Conservation (phyloP, 1,284 basidiomycete genomes). For the Xanthoconium separans region DNA sequence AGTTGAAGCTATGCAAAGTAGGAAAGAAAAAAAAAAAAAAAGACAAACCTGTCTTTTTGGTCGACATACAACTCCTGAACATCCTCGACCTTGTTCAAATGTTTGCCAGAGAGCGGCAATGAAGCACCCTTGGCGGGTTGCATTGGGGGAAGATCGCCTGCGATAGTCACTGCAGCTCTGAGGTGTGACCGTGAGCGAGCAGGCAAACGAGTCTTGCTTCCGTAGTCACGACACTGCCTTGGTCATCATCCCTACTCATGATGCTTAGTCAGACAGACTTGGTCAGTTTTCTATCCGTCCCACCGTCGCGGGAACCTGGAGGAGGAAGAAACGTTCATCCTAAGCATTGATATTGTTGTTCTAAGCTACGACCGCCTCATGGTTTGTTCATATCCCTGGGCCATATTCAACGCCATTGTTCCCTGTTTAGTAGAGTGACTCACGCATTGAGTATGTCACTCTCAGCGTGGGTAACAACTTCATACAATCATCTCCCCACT, state of each 20-base stretch:
- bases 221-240: conserved; percentile 13
- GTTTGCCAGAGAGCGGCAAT: conserved; percentile 32
- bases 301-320: neutral
- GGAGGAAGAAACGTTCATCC: neutral
- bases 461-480: neutral
- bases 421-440: too few species aligned
- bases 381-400: too few species aligned
- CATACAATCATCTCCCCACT: neutral
- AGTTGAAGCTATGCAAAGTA: conserved; percentile 2
- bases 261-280: conserved; percentile 21
- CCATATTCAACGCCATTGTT: neutral
- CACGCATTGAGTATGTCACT: neutral
- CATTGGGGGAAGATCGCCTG: conserved; percentile 19
- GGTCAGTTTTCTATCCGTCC: too few species aligned
- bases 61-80: conserved; percentile 73
- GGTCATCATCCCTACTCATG: conserved; percentile 1
- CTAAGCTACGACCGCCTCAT: neutral
- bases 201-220: neutral
- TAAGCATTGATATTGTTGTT: neutral
- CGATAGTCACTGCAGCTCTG: neutral
- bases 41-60: conserved; percentile 64
- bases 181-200: neutral
- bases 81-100: conserved; percentile 58
- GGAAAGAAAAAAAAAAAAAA: neutral
- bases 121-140: conserved; percentile 9